A percentile compares a stretch with the other conserved stretches of the same genome.
phyloP scores from a whole-genome alignment of 2,329 filamentous ascomycete genomes.

The Colletotrichum sp. region DNA sequence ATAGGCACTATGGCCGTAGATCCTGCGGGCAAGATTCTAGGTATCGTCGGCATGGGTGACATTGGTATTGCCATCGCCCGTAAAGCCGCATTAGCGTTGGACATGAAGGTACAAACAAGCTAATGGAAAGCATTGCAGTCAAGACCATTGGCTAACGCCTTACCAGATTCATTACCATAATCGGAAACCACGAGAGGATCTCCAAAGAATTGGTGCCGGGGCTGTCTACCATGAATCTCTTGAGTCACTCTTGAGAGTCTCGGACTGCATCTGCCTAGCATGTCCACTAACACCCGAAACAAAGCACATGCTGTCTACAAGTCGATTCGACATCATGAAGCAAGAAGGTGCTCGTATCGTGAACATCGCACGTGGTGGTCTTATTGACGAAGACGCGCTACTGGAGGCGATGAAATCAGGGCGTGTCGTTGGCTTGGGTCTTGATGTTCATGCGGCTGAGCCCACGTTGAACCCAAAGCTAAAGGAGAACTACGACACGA shows the following conservation, averaged over 20 bases:
- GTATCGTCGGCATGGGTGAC: neutral
- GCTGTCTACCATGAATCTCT: neutral
- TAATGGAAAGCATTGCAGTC: accelerated
- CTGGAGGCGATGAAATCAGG: neutral
- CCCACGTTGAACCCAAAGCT: neutral
- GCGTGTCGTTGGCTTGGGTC: neutral
- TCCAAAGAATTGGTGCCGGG: neutral
- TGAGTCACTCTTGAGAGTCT: neutral
- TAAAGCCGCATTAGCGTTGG: neutral
- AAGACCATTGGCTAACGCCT: neutral
- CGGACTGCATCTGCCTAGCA: neutral
- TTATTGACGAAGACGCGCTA: neutral
- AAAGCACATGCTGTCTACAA: neutral
- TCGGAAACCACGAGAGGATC: neutral
- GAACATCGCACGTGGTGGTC: neutral
- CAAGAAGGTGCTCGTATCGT: neutral
- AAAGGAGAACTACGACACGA: neutral
- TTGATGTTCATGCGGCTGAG: neutral
- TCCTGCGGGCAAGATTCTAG: neutral
- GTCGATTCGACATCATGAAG: neutral
- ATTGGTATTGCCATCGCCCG: neutral
- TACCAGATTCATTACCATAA: neutral
- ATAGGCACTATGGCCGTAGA: neutral
- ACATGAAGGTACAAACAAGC: neutral
- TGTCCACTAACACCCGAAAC: neutral